Conservation (phyloP, 2,329 filamentous ascomycete genomes). For the Blastomyces gilchristii region DNA sequence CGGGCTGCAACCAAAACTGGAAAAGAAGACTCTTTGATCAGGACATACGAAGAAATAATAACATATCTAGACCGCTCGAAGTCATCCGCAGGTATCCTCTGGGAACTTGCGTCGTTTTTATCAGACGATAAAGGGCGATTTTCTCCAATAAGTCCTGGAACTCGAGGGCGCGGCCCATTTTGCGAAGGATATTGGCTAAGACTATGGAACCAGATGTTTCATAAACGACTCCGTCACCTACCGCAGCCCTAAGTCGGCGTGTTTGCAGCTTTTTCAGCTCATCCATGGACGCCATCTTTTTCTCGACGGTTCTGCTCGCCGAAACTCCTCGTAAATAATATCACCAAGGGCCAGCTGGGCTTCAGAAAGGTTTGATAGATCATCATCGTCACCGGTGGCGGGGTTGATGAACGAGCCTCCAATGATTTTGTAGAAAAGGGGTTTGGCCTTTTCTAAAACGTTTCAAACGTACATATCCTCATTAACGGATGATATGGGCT, state of each 20-base stretch:
- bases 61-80: not conserved
- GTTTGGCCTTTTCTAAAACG: not conserved
- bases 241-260: not conserved
- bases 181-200: not conserved
- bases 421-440: not conserved
- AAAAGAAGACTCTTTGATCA: not conserved
- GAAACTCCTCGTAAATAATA: not conserved
- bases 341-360: not conserved
- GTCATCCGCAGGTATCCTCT: not conserved
- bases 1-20: not conserved
- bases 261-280: not conserved
- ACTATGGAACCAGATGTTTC: not conserved
- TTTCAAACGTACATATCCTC: not conserved
- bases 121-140: not conserved
- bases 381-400: not conserved
- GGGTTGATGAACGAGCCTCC: constrained; percentile 1
- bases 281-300: not conserved
- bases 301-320: not conserved
- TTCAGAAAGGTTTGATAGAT: not conserved
- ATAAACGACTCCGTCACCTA: not conserved
- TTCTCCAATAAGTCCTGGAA: not conserved
- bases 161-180: not conserved
- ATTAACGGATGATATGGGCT: not conserved
- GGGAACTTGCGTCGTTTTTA: constrained; percentile 1
- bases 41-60: constrained; percentile 1